A percentile compares a stretch with the other conserved stretches of the same genome.
Evolutionary conservation across 2,329 filamentous ascomycete genomes (phyloP).

Genomic region (Neospermospora avenae): DNA sequence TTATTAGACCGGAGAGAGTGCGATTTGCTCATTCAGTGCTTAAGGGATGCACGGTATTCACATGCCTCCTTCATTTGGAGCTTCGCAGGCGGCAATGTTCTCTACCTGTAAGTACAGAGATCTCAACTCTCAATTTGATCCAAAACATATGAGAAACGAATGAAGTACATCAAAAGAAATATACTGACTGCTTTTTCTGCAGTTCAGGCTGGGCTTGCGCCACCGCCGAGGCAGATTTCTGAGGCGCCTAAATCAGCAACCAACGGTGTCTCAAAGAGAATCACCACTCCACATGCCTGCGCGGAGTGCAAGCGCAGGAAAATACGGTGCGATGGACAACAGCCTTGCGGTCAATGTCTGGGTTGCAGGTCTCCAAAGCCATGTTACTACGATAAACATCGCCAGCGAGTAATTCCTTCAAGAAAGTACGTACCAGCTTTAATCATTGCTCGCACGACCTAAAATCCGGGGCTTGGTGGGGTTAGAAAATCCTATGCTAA

Average conservation of each 20-base stretch:
- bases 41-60: constrained; percentile 1
- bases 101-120: constrained; percentile 33
- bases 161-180: constrained; percentile 1
- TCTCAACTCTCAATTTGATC: no score
- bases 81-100: constrained; percentile 32
- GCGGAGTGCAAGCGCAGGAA: constrained; percentile 77
- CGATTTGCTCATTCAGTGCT: constrained; percentile 2
- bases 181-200: constrained; percentile 5
- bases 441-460: background rate
- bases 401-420: constrained; percentile 72
- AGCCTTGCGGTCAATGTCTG: constrained; percentile 78
- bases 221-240: constrained; percentile 27
- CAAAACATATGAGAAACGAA: no score
- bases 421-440: constrained; percentile 54
- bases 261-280: constrained; percentile 45
- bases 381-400: constrained; percentile 78
- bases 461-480: constrained; percentile 7
- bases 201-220: constrained; percentile 34
- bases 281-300: constrained; percentile 62
- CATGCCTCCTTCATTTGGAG: constrained; percentile 32
- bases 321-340: constrained; percentile 78
- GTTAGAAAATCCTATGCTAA: constrained; percentile 15
- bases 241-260: constrained; percentile 33
- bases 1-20: constrained; percentile 6
- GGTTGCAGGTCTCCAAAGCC: constrained; percentile 77